Percentiles rank a stretch among this genome's conserved stretches.
phyloP scores from a whole-genome alignment of 202 grass and related monocot genomes.

The Hordeum pubiflorum region DNA sequence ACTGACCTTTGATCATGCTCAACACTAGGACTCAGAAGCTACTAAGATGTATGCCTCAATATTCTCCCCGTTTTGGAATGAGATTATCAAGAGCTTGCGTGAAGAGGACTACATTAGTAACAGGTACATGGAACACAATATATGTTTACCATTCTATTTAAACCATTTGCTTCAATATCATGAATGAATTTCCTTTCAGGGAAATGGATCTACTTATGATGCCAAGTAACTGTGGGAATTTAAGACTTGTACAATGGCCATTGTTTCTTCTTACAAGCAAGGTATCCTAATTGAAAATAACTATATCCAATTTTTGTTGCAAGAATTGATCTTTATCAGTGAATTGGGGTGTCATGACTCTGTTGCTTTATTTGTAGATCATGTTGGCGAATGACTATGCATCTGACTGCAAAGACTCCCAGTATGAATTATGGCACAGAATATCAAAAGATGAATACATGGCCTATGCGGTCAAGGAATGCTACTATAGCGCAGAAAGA shows the following conservation, averaged over 20 bases:
- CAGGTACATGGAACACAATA: conserved; percentile 35
- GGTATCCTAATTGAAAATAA: conserved; percentile 40
- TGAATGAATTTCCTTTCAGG: conserved; percentile 42
- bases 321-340: not conserved
- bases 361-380: conserved; percentile 55
- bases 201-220: conserved; percentile 98
- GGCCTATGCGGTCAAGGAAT: conserved; percentile 95
- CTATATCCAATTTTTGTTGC: not conserved
- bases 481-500: conserved; percentile 70
- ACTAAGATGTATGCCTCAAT: conserved; percentile 62
- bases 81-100: conserved; percentile 91
- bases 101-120: conserved; percentile 94
- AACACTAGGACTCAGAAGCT: conserved; percentile 51
- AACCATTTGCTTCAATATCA: conserved; percentile 3
- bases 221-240: conserved; percentile 83
- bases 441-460: conserved; percentile 94
- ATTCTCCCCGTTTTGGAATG: conserved; percentile 99
- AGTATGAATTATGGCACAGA: conserved; percentile 61
- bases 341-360: conserved; percentile 11
- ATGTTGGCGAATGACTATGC: conserved; percentile 90
- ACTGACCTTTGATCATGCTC: not conserved
- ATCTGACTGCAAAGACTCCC: conserved; percentile 65
- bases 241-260: conserved; percentile 89
- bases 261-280: conserved; percentile 95
- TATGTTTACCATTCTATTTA: not conserved